A percentile compares a stretch with the other conserved stretches of the same genome.
Evolutionary conservation across 2,329 filamentous ascomycete species (phyloP).

Genomic region (Colletotrichum tropicale): DNA sequence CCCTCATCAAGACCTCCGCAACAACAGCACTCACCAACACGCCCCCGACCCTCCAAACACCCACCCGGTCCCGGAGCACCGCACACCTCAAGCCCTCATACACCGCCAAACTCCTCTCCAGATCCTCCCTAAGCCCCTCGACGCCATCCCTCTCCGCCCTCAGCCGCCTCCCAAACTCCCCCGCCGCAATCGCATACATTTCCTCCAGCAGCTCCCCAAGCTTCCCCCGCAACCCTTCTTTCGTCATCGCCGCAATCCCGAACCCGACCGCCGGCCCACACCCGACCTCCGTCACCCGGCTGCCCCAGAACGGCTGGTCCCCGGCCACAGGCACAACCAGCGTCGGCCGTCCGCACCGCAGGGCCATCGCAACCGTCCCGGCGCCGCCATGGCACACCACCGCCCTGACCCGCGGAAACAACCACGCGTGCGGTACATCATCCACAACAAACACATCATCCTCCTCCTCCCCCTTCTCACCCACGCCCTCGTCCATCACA

Average conservation of each 20-base stretch:
- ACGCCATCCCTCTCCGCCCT: conserved; percentile 1
- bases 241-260: not conserved
- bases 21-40: conserved; percentile 7
- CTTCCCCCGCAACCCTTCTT: not conserved
- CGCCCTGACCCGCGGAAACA: conserved; percentile 10
- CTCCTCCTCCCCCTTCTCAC: not conserved
- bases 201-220: conserved; percentile 1
- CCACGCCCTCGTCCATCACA: not conserved
- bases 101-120: not conserved
- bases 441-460: not conserved
- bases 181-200: not conserved
- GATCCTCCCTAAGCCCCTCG: not conserved
- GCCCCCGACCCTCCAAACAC: not conserved
- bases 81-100: conserved; percentile 7
- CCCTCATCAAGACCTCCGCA: conserved; percentile 2
- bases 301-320: conserved; percentile 18
- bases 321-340: conserved; percentile 16
- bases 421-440: conserved; percentile 16
- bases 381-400: conserved; percentile 16
- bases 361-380: conserved; percentile 14
- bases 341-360: conserved; percentile 9
- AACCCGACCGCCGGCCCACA: conserved; percentile 1
- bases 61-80: not conserved
- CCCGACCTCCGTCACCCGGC: not conserved
- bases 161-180: not conserved